Evolutionary conservation across 2,329 filamentous ascomycete species (phyloP), one percentile per base, ranked within the genome.

Genomic region (Fusarium transvaalense): DNA sequence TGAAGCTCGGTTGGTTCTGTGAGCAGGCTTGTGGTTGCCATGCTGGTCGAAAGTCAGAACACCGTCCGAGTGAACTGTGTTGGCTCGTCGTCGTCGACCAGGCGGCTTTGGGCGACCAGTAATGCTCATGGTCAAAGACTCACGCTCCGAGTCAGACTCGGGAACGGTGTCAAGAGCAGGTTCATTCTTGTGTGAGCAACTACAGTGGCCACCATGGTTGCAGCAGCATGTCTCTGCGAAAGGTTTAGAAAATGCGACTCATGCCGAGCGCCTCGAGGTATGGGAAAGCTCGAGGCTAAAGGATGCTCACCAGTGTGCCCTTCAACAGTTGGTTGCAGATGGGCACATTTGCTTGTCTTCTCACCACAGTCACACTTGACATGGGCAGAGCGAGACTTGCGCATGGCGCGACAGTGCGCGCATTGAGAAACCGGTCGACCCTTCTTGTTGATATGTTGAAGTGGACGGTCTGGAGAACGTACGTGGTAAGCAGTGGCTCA

Each of bases 381-480:
- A 81, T 98, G 96, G 70, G 95, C 93, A 61, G 94, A 91, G 75
- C 96, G 93, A 80, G 93, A 95, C 86, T 98, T 98, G 83, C 96
- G 94, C 86, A 97, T 91, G 72, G 92, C 89, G 79, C 96, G 95
- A 83, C 96, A 99, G 83, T 99, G 96, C 73, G 93, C 89, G 82
- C 96, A 99, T 90, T 99, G 96, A 75, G 96, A 97, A 74, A 98
- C 94, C 66, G 96, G 96, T 68, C 95, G 92, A 77, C 95, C 95
- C 85, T 98, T 98, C 81, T 97, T 97, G 82, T 97, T 97, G 84
- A 97, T 97, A 79, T 97, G 93, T 77, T 93, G 91, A 71, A 98
- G 88, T 71, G 92, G 92, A 73, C 95, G 93, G 81, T 97, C 96
- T 97, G 75, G 53, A 31, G 41, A 51, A 41, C 19, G 42, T n/a